Evolutionary conservation across 805 yeast genomes (phyloP), one percentile per base, ranked within the genome.

Genomic region (Priceomyces fermenticarens): DNA sequence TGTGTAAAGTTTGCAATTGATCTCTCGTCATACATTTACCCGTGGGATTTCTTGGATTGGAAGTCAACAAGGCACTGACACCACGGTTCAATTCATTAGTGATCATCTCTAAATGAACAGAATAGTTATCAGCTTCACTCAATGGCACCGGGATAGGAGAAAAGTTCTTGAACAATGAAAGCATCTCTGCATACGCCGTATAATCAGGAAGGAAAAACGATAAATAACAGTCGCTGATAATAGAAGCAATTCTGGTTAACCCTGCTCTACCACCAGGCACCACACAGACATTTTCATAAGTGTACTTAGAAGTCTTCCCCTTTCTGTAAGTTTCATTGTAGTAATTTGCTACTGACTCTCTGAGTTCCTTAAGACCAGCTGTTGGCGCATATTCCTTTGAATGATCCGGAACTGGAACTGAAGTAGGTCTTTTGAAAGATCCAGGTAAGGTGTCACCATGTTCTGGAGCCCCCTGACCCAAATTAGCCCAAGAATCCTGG

Each of bases 191-290:
- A 48, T 78, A 78, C 5, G 84, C 84, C 11, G 84, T 78, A 50
- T 78, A 78, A 53, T 78, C 84, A 3, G 84, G 84, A 45, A 78
- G 62, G 55, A 78, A 78, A 57, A 78, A 78, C 17, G 81, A 73
- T 36, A 78, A 57, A 54, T 78, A 79, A 51, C 82, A 78, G 57
- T 78, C 83, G 40, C 74, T 67, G 40, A 78, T 66, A 43, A 78
- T 76, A 11, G 83, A 76, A 12, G 84, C 84, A 46, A 78, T 78
- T 55, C 84, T 70, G 4, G 80, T 78, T 45, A 78, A 59, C 0
- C 83, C 84, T 15, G 83, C 81, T 49, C 84, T 63, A 2, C 84
- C 84, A 28, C 84, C 84, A 7, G 84, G 84, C 1, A 80, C 83
- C 48, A 78, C 68, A 53, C 82, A 78, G 27, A 78, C 83, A 51